A percentile compares a stretch with the other conserved stretches of the same genome.
These are phyloP conservation scores for Astraeus odoratus DNA, from an alignment of 768 basidiomycete species.

Conservation along the genomic window DNA sequence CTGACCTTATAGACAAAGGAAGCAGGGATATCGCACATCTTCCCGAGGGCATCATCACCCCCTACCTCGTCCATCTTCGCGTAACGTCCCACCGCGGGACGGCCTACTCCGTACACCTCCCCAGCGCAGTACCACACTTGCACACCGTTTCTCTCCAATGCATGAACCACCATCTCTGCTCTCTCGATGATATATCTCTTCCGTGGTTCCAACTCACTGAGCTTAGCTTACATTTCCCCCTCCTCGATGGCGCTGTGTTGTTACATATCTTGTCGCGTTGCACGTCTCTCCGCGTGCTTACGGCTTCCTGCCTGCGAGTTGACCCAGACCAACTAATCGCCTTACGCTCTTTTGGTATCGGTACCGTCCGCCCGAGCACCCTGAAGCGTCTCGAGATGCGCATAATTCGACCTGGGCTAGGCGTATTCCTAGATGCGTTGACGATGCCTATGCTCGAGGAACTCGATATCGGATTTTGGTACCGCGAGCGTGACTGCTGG, in stretches of 20 bases:
- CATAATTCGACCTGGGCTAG: conserved; percentile 20
- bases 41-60: conserved; percentile 9
- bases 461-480: conserved; percentile 26
- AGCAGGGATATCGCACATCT: conserved; percentile 3
- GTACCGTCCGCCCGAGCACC: conserved; percentile 11
- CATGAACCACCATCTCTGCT: conserved; percentile 14
- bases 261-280: conserved; percentile 19
- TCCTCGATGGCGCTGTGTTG: conserved; percentile 17
- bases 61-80: conserved; percentile 11
- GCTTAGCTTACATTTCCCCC: conserved; percentile 22
- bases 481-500: conserved; percentile 22
- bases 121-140: conserved; percentile 4
- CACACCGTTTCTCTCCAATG: conserved; percentile 17
- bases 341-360: conserved; percentile 6
- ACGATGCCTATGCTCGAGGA: conserved; percentile 24
- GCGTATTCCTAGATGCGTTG: conserved; percentile 13
- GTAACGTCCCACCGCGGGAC: neutral
- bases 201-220: conserved; percentile 23
- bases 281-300: conserved; percentile 13
- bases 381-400: conserved; percentile 25
- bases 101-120: neutral
- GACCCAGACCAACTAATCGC: conserved; percentile 10
- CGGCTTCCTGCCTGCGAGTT: conserved; percentile 18
- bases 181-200: conserved; percentile 17
- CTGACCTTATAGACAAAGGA: too few species aligned